A percentile compares a stretch with the other conserved stretches of the same genome.
These are phyloP conservation scores for Ostreobium quekettii DNA, from an alignment of 139 green algal species.

Conservation along the genomic window DNA sequence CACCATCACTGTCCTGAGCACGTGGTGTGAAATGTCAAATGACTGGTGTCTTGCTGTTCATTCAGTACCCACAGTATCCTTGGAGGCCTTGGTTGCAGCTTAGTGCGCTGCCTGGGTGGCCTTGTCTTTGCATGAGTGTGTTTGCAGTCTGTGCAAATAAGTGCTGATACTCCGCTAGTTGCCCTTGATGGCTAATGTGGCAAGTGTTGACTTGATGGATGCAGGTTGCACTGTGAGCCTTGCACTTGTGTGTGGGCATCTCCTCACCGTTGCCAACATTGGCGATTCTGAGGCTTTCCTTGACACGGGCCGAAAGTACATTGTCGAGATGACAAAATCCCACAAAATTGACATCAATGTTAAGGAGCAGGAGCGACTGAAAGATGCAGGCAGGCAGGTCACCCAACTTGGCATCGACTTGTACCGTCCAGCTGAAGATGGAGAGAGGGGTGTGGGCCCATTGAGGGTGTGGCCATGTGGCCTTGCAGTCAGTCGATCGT, in stretches of 20 bases:
- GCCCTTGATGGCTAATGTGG: too few species aligned
- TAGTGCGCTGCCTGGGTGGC: too few species aligned
- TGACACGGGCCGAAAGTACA: constrained; percentile 42
- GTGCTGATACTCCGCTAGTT: too few species aligned
- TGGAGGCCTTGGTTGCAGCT: too few species aligned
- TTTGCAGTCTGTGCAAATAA: too few species aligned
- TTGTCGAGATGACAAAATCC: constrained; percentile 12
- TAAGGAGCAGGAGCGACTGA: background rate
- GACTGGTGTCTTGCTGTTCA: too few species aligned
- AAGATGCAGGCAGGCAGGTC: constrained; percentile 41
- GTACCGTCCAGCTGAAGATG: constrained; percentile 43
- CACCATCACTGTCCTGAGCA: too few species aligned
- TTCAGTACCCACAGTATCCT: too few species aligned
- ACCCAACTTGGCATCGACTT: constrained; percentile 51
- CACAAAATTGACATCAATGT: constrained; percentile 20
- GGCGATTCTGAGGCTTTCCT: constrained; percentile 77
- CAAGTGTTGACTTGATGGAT: too few species aligned
- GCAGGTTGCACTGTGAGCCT: constrained; percentile 46
- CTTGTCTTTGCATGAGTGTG: too few species aligned
- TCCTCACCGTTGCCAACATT: constrained; percentile 74
- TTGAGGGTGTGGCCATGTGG: constrained; percentile 86
- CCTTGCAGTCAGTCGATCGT: constrained; percentile 69
- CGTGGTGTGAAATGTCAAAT: too few species aligned
- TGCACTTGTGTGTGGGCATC: constrained; percentile 46
- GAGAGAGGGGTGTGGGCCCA: constrained; percentile 67